phyloP scores from a whole-genome alignment of 495 filamentous ascomycete genomes.

The Chaetomium tenue region DNA sequence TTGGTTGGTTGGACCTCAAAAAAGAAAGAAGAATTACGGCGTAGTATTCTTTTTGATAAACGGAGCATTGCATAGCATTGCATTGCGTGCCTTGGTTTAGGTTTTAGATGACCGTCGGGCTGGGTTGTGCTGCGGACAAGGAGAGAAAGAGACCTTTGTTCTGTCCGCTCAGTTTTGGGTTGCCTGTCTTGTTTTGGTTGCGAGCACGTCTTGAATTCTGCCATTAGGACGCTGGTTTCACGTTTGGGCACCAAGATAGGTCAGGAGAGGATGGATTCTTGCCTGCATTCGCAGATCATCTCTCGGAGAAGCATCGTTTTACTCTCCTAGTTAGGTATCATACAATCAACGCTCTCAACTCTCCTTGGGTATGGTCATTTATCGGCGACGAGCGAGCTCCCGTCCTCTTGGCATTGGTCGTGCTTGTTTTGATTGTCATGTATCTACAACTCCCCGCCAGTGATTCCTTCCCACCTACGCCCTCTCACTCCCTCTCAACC shows the following conservation, averaged over 20 bases:
- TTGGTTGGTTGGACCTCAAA: background rate
- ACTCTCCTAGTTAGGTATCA: background rate
- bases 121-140: background rate
- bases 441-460: background rate
- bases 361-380: background rate
- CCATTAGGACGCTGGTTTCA: background rate
- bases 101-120: background rate
- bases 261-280: no score
- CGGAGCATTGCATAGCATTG: background rate
- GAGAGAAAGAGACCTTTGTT: background rate
- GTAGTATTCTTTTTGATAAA: background rate
- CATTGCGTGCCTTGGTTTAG: conserved; percentile 4
- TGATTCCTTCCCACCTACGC: conserved; percentile 41
- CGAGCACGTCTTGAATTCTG: background rate
- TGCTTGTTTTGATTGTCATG: conserved; percentile 1
- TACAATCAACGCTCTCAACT: background rate
- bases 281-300: background rate
- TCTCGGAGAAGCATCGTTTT: background rate
- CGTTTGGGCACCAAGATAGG: background rate
- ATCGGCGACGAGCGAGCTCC: background rate
- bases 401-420: background rate
- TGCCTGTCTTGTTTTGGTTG: background rate
- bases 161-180: background rate
- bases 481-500: conserved; percentile 90
- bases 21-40: background rate